Conservation (phyloP, 169 alveolate species). For the Cryptosporidium andersoni region DNA sequence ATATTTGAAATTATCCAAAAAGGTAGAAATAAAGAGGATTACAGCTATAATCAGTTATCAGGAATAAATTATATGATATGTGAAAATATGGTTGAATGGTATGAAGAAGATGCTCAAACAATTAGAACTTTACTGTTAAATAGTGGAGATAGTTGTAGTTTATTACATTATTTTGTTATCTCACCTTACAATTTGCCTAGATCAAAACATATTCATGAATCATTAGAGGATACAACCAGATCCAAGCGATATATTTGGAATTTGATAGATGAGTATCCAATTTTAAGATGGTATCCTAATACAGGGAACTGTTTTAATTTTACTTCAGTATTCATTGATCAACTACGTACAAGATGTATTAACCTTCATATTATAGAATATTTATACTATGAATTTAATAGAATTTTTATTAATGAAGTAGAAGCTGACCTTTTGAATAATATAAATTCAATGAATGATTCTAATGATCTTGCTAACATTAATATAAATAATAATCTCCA, state of each 20-base stretch:
- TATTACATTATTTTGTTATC: neutral
- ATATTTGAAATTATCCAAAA: too few species aligned
- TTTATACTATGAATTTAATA: neutral
- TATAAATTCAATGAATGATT: neutral
- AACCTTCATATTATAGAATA: conserved; percentile 16
- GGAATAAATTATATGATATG: conserved; percentile 45
- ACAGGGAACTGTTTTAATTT: neutral
- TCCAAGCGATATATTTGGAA: conserved; percentile 24
- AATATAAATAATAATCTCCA: neutral
- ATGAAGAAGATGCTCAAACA: conserved; percentile 44
- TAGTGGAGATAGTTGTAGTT: neutral
- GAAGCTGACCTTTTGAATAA: neutral
- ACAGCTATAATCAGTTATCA: too few species aligned
- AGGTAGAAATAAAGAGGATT: too few species aligned
- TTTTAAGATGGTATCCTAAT: conserved; percentile 64
- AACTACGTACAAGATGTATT: conserved; percentile 22
- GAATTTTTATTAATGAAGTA: neutral
- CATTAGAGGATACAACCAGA: neutral
- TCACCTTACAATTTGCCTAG: neutral
- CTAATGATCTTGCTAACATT: neutral
- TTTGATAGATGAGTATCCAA: conserved; percentile 54
- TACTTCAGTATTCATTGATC: conserved; percentile 26
- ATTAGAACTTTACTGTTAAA: conserved; percentile 18
- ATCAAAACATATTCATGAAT: neutral
- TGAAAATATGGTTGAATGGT: conserved; percentile 56